phyloP scores from a whole-genome alignment of 768 basidiomycete genomes.

The Strobilomyces dryophilus region DNA sequence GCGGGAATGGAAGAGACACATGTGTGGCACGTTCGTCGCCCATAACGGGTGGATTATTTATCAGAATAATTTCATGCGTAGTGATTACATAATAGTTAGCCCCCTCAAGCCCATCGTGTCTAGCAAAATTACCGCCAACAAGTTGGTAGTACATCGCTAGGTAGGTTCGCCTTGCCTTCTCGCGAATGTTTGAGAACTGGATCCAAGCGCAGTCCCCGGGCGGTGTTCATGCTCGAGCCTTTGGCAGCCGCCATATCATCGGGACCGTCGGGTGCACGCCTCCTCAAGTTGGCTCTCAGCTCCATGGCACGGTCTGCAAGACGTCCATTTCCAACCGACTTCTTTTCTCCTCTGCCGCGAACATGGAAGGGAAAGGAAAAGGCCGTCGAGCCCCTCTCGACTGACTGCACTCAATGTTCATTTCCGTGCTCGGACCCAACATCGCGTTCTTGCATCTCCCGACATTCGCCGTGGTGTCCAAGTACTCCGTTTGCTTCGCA shows the following conservation, averaged over 20 bases:
- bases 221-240: constrained; percentile 59
- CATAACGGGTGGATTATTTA: background rate
- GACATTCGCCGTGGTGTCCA: constrained; percentile 47
- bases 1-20: background rate
- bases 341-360: constrained; percentile 53
- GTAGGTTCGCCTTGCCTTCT: constrained; percentile 4
- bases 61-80: background rate
- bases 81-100: constrained; percentile 18
- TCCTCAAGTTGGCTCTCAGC: constrained; percentile 27
- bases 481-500: constrained; percentile 29
- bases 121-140: constrained; percentile 4
- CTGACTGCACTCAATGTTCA: constrained; percentile 29
- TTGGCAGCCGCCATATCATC: constrained; percentile 48
- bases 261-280: constrained; percentile 29
- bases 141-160: constrained; percentile 2
- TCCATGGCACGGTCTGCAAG: constrained; percentile 30
- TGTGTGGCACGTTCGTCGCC: background rate
- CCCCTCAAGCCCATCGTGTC: background rate
- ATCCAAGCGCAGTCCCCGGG: constrained; percentile 6
- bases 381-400: constrained; percentile 27
- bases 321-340: constrained; percentile 39
- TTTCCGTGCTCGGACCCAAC: constrained; percentile 6
- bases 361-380: constrained; percentile 53
- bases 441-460: constrained; percentile 44
- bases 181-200: background rate